These are phyloP conservation scores for Debaryomycetaceae sp. DNA, from an alignment of 1,139 yeast genomes.

Conservation along the genomic window DNA sequence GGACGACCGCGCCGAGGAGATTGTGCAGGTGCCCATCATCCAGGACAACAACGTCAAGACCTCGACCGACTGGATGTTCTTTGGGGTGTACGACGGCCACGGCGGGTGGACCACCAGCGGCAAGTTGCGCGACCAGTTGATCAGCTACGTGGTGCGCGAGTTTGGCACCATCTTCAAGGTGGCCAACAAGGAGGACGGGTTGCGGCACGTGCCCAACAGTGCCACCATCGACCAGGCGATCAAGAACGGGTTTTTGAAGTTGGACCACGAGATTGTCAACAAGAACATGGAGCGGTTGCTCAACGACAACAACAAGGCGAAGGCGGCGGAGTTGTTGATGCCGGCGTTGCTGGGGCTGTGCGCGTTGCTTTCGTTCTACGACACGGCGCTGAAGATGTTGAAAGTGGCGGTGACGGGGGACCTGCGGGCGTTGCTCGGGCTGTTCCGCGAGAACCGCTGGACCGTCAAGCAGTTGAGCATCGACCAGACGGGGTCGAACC, in stretches of 20 bases:
- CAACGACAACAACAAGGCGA: conserved; percentile 52
- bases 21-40: conserved; percentile 73
- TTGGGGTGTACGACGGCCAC: conserved; percentile 96
- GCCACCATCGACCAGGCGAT: conserved; percentile 78
- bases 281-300: conserved; percentile 68
- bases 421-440: conserved; percentile 86
- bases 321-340: conserved; percentile 72
- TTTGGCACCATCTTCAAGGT: conserved; percentile 59
- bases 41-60: conserved; percentile 50
- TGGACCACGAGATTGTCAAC: conserved; percentile 84
- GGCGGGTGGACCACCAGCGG: conserved; percentile 94
- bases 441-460: conserved; percentile 71
- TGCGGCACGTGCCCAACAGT: conserved; percentile 55
- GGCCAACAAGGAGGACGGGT: conserved; percentile 40
- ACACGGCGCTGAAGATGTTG: conserved; percentile 63
- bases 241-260: conserved; percentile 69
- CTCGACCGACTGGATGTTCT: conserved; percentile 86
- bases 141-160: conserved; percentile 73
- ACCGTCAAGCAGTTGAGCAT: conserved; percentile 80
- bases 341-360: conserved; percentile 97
- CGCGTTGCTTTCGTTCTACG: conserved; percentile 83
- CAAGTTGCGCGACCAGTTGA: conserved; percentile 73
- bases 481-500: conserved; percentile 94
- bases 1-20: conserved; percentile 85
- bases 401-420: conserved; percentile 97